Conservation (phyloP, 805 yeast genomes). For the Candida railenensis region DNA sequence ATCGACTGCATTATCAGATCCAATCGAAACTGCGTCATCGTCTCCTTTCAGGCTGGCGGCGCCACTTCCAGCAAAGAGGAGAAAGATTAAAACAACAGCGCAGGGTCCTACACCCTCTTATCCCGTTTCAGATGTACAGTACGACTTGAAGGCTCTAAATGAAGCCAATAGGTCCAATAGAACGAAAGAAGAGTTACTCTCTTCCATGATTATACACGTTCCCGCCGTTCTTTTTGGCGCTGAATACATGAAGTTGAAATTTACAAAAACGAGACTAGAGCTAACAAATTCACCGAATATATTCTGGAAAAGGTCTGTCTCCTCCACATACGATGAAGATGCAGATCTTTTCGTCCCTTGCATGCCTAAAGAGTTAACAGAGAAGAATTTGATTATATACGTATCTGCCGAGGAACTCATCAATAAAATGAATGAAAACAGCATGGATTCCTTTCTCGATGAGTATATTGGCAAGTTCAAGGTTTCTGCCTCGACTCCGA, state of each 20-base stretch:
- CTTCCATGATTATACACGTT: slow-evolving; percentile 48
- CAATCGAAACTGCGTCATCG: slow-evolving; percentile 10
- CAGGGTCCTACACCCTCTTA: slow-evolving; percentile 6
- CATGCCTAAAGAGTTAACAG: slow-evolving; percentile 37
- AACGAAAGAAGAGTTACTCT: slow-evolving; percentile 49
- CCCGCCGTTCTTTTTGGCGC: slow-evolving; percentile 33
- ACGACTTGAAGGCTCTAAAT: slow-evolving; percentile 28
- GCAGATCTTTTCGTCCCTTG: slow-evolving; percentile 59
- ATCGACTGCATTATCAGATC: slow-evolving; percentile 9
- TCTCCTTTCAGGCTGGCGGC: slow-evolving; percentile 9
- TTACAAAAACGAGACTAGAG: slow-evolving; percentile 11
- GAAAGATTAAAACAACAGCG: slow-evolving; percentile 1
- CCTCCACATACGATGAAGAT: slow-evolving; percentile 46
- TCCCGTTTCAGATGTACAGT: slow-evolving; percentile 10
- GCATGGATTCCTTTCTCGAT: slow-evolving; percentile 8
- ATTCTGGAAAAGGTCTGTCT: slow-evolving; percentile 50
- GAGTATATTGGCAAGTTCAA: background rate
- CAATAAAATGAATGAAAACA: slow-evolving; percentile 11
- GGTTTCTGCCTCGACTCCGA: background rate
- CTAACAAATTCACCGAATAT: slow-evolving; percentile 39
- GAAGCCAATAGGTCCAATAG: slow-evolving; percentile 37
- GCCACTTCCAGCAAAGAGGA: slow-evolving; percentile 3
- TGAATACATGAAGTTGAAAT: slow-evolving; percentile 13
- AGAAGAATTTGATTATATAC: slow-evolving; percentile 42
- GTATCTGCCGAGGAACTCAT: slow-evolving; percentile 49